These are phyloP conservation scores for Wickerhamiella musiphila DNA, from an alignment of 805 yeast genomes.

Conservation along the genomic window DNA sequence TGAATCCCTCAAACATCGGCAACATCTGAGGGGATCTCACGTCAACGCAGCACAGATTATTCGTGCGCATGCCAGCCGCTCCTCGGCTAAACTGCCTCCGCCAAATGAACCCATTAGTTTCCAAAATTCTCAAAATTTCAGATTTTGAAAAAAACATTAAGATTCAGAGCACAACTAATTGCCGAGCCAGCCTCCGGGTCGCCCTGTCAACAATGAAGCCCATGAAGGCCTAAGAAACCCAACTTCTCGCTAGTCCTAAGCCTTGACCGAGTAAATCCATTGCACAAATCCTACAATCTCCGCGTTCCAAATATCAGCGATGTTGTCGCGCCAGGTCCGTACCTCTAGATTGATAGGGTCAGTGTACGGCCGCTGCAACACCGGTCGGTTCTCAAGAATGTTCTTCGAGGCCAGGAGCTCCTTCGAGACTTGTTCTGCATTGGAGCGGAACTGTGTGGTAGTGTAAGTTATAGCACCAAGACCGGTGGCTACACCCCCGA, in stretches of 20 bases:
- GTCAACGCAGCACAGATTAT: too few relatives aligned
- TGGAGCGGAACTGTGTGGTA: constrained; percentile 34
- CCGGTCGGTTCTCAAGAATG: constrained; percentile 36
- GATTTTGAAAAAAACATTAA: constrained; percentile 2
- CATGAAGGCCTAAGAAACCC: too few relatives aligned
- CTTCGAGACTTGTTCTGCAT: constrained; percentile 29
- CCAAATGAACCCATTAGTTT: too few relatives aligned
- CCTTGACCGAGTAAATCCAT: constrained; percentile 31
- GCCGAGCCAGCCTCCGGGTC: too few relatives aligned
- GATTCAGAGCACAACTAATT: too few relatives aligned
- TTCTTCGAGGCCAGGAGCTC: constrained; percentile 33
- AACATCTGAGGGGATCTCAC: too few relatives aligned
- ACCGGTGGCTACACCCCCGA: constrained; percentile 49
- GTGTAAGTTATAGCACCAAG: constrained; percentile 42
- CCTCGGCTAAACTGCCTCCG: too few relatives aligned
- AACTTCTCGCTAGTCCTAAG: constrained; percentile 12
- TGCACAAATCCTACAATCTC: constrained; percentile 48
- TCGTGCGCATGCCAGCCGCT: too few relatives aligned
- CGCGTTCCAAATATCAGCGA: constrained; percentile 65
- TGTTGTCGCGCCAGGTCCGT: constrained; percentile 38
- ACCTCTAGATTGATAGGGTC: constrained; percentile 29
- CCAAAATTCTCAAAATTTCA: too few relatives aligned
- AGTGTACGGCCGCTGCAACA: constrained; percentile 29
- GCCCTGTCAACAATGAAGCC: too few relatives aligned
- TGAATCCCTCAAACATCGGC: too few relatives aligned